These are phyloP conservation scores for Serendipita sp. DNA, from an alignment of 768 basidiomycete genomes.

Conservation along the genomic window DNA sequence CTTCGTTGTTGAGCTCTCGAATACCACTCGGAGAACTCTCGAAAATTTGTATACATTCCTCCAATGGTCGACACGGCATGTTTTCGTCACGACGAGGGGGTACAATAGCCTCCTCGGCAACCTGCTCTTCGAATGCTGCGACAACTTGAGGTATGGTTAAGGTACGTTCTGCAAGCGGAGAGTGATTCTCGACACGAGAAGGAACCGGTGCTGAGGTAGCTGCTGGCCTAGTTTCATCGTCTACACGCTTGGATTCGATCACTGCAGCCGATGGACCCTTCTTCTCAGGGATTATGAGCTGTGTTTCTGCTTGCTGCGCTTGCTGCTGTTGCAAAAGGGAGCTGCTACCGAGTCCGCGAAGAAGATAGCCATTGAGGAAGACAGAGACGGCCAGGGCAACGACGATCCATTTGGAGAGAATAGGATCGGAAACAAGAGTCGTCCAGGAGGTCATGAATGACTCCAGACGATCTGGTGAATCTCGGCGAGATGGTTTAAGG, in stretches of 20 bases:
- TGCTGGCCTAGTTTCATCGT: not conserved
- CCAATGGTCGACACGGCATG: conserved; percentile 34
- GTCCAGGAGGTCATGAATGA: conserved; percentile 87
- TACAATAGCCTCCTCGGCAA: not conserved
- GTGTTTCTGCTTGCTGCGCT: not conserved
- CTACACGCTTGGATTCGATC: not conserved
- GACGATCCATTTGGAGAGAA: conserved; percentile 91
- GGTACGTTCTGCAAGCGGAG: not conserved
- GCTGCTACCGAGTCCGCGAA: conserved; percentile 41
- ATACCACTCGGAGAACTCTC: conserved; percentile 55
- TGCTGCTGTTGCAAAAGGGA: not conserved
- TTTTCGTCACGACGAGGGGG: not conserved
- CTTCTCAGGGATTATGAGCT: not conserved
- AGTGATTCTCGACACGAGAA: not conserved
- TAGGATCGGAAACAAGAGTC: conserved; percentile 79
- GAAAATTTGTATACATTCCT: conserved; percentile 67
- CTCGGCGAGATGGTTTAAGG: not conserved
- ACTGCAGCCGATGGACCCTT: no score
- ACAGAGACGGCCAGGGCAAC: conserved; percentile 72
- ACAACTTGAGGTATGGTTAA: not conserved
- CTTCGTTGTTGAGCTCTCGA: conserved; percentile 69
- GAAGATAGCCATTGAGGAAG: conserved; percentile 79
- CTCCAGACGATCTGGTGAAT: conserved; percentile 40
- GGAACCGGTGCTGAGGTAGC: not conserved
- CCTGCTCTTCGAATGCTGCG: not conserved